phyloP scores from a whole-genome alignment of 1,284 basidiomycete species.

The Cutaneotrichosporon dermatis region DNA sequence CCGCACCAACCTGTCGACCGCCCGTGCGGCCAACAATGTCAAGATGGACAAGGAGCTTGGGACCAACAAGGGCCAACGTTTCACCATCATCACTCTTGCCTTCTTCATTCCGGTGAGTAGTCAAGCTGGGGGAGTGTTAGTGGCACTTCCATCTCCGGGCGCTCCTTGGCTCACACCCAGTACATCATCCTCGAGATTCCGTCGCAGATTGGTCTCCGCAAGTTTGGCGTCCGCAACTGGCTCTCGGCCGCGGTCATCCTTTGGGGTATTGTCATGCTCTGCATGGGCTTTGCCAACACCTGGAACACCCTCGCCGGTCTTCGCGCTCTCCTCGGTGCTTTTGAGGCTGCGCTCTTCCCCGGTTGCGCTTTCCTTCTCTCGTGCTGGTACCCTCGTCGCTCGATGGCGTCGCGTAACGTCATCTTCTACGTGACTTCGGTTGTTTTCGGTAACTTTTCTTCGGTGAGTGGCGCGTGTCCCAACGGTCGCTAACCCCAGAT shows the following conservation, averaged over 20 bases:
- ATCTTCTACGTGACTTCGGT: constrained; percentile 10
- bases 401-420: constrained; percentile 39
- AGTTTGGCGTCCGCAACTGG: constrained; percentile 16
- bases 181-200: constrained; percentile 46
- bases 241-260: constrained; percentile 16
- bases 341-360: constrained; percentile 45
- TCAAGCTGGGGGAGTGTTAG: background rate
- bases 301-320: constrained; percentile 46
- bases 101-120: constrained; percentile 39
- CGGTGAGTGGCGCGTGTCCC: background rate
- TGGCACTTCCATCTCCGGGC: no score
- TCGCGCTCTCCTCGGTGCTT: constrained; percentile 47
- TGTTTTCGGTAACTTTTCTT: constrained; percentile 12
- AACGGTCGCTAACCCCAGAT: background rate
- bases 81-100: constrained; percentile 41
- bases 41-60: constrained; percentile 38
- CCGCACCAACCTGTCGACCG: constrained; percentile 38
- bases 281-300: constrained; percentile 38
- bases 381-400: constrained; percentile 50
- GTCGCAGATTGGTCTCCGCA: constrained; percentile 23
- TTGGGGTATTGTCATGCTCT: constrained; percentile 49
- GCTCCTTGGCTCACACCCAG: background rate
- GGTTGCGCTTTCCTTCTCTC: constrained; percentile 49
- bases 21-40: constrained; percentile 22
- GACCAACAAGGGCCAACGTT: constrained; percentile 34